Conservation (phyloP, 805 yeast species). For the Tetrapisispora namnaoensis region DNA sequence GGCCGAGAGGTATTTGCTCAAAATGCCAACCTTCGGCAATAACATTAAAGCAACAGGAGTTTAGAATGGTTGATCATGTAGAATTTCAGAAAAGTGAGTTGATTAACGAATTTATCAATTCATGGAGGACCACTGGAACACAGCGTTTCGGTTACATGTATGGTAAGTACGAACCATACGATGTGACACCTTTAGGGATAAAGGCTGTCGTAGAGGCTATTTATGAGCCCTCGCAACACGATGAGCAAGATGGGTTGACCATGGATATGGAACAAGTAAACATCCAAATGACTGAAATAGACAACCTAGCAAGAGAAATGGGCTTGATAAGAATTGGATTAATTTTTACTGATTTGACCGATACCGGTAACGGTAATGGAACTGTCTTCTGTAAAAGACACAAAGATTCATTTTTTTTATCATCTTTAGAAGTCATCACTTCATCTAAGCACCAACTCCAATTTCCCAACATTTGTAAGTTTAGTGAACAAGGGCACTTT, state of each 20-base stretch:
- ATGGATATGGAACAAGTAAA: conserved; percentile 37
- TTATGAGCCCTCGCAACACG: conserved; percentile 84
- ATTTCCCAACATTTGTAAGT: conserved; percentile 53
- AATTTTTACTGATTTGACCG: conserved; percentile 82
- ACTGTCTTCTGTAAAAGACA: conserved; percentile 88
- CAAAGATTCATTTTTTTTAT: conserved; percentile 77
- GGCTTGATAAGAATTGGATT: conserved; percentile 72
- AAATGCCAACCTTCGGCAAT: conserved; percentile 96
- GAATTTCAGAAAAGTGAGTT: conserved; percentile 71
- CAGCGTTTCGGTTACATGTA: conserved; percentile 82
- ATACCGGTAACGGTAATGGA: conserved; percentile 80
- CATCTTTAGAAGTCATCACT: conserved; percentile 78
- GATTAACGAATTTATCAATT: conserved; percentile 74
- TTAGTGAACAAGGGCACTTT: conserved; percentile 52
- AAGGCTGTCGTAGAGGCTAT: conserved; percentile 92
- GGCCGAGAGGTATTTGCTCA: conserved; percentile 92
- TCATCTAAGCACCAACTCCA: conserved; percentile 69
- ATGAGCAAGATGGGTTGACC: conserved; percentile 77
- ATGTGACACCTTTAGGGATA: conserved; percentile 73
- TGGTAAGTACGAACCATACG: conserved; percentile 72
- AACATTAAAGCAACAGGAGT: conserved; percentile 79
- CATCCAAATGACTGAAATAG: conserved; percentile 38
- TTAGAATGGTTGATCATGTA: conserved; percentile 96
- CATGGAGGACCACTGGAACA: conserved; percentile 82
- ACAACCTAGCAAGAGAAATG: conserved; percentile 43